These are phyloP conservation scores for Myxozyma nipponensis DNA, from an alignment of 805 yeast species.

Conservation along the genomic window DNA sequence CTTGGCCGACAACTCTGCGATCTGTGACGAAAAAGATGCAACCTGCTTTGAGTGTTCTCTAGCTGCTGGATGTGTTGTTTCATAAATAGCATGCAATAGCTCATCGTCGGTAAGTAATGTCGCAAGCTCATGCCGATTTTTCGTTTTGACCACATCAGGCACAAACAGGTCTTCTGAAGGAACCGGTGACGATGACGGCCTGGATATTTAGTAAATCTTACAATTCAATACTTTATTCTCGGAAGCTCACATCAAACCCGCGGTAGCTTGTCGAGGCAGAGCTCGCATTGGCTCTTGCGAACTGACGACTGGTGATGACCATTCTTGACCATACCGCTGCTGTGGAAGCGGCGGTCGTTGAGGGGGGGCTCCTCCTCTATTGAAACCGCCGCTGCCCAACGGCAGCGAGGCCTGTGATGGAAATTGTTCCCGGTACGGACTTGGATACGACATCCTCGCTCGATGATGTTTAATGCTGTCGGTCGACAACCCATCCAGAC, in stretches of 20 bases:
- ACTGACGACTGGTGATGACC: not conserved
- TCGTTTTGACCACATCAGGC: conserved; percentile 8
- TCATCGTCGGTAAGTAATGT: conserved; percentile 6
- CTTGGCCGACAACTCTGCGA: conserved; percentile 7
- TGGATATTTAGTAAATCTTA: not conserved
- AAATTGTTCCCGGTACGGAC: not conserved
- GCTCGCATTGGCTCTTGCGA: not conserved
- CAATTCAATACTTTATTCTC: too few species aligned
- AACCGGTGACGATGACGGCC: not conserved
- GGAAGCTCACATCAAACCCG: not conserved
- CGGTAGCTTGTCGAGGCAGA: not conserved
- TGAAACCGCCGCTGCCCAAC: not conserved
- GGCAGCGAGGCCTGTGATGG: too few species aligned
- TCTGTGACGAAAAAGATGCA: conserved; percentile 4
- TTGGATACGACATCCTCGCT: not conserved
- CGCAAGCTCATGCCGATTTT: conserved; percentile 14
- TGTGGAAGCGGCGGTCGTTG: not conserved
- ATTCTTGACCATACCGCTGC: not conserved
- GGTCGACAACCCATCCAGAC: too few species aligned
- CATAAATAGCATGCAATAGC: conserved; percentile 6
- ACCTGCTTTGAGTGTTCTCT: conserved; percentile 4
- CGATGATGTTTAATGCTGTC: too few species aligned
- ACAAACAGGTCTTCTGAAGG: conserved; percentile 4
- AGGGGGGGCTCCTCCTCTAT: not conserved
- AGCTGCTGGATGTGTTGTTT: conserved; percentile 16